Evolutionary conservation across 805 yeast species (phyloP).

Genomic region (Wickerhamomyces tratensis): DNA sequence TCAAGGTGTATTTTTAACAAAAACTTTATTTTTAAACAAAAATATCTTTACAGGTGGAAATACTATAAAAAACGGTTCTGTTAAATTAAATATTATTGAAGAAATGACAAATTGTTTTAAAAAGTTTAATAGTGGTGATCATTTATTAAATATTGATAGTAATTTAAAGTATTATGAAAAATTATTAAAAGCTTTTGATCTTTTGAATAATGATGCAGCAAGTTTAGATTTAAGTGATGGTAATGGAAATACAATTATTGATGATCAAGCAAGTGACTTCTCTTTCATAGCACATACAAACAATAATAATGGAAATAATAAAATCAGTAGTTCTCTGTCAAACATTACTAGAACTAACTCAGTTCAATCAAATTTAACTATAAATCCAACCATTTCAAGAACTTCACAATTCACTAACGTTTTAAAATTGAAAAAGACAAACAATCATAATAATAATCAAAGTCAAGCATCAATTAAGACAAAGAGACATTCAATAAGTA

Average conservation of each 20-base stretch:
- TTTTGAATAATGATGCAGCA: slow-evolving; percentile 2
- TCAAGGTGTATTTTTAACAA: slow-evolving; percentile 8
- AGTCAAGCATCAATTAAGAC: too few relatives aligned
- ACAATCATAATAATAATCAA: too few relatives aligned
- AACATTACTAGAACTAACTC: neutral
- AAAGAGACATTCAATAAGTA: too few relatives aligned
- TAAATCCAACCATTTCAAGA: neutral
- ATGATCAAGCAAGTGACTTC: too few relatives aligned
- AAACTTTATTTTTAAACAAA: slow-evolving; percentile 8
- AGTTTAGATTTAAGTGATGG: too few relatives aligned
- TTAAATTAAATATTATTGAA: slow-evolving; percentile 15
- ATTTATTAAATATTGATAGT: slow-evolving; percentile 3
- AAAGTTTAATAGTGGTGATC: slow-evolving; percentile 3
- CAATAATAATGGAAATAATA: slow-evolving; percentile 1
- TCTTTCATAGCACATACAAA: neutral
- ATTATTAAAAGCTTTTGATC: slow-evolving; percentile 17
- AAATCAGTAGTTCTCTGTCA: neutral
- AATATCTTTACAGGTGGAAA: slow-evolving; percentile 1
- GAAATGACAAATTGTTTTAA: slow-evolving; percentile 10
- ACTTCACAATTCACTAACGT: neutral
- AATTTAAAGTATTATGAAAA: slow-evolving; percentile 14
- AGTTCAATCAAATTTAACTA: neutral
- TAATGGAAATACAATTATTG: too few relatives aligned
- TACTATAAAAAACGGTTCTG: slow-evolving; percentile 7
- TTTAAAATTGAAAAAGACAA: too few relatives aligned